Conservation (phyloP, 1,284 basidiomycete genomes). For the Psilocybe mexicana region DNA sequence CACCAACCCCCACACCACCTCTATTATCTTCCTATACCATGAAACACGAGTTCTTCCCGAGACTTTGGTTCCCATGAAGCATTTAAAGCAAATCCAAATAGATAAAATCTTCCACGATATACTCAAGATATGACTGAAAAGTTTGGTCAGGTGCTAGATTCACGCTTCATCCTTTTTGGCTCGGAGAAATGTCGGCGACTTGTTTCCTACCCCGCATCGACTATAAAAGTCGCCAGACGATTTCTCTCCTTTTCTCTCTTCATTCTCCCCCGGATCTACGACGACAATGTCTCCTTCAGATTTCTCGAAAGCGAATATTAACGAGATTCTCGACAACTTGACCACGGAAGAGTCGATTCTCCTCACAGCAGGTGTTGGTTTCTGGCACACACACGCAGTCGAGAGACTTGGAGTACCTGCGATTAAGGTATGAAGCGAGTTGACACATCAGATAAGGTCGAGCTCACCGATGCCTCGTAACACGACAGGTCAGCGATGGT, state of each 20-base stretch:
- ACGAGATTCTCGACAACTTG: constrained; percentile 60
- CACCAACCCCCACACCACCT: too few species aligned
- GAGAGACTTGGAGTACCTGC: constrained; percentile 69
- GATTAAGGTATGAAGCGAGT: constrained; percentile 52
- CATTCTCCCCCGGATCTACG: not conserved
- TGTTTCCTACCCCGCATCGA: not conserved
- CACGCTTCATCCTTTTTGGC: not conserved
- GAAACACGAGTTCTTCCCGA: too few species aligned
- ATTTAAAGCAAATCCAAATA: not conserved
- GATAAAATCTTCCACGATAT: not conserved
- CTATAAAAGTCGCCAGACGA: not conserved
- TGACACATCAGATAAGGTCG: too few species aligned
- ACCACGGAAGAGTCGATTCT: constrained; percentile 72
- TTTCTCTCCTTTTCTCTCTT: not conserved
- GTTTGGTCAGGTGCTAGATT: not conserved
- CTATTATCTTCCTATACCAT: too few species aligned
- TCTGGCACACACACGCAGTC: constrained; percentile 73
- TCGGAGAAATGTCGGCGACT: not conserved
- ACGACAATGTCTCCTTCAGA: constrained; percentile 62
- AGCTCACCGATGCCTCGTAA: too few species aligned
- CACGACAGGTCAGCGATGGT: constrained; percentile 64
- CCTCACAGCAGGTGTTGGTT: constrained; percentile 70
- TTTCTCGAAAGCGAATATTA: constrained; percentile 62
- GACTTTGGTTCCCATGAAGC: too few species aligned
- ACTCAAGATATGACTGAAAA: not conserved